phyloP scores from a whole-genome alignment of 2,329 filamentous ascomycete species.

The Magnaporthiopsis rhizophila region DNA sequence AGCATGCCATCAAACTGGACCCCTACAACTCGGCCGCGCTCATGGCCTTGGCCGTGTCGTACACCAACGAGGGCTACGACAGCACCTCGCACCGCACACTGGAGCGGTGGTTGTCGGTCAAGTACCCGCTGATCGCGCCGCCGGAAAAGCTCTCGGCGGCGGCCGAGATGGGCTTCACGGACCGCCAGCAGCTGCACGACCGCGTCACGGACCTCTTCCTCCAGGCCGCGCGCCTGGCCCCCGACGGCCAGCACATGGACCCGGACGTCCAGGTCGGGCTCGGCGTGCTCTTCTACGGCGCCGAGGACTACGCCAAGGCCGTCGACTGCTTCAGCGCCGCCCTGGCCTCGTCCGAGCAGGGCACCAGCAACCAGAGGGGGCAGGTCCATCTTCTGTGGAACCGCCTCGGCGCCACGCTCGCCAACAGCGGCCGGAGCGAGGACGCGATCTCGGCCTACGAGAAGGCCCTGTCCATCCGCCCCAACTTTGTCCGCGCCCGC shows the following conservation, averaged over 20 bases:
- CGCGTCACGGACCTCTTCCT: constrained; percentile 90
- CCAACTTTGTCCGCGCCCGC: constrained; percentile 92
- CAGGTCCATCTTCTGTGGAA: constrained; percentile 97
- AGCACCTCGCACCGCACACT: constrained; percentile 92
- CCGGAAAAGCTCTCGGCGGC: constrained; percentile 64
- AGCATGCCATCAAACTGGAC: constrained; percentile 83
- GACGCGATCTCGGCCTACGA: constrained; percentile 97
- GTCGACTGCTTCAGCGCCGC: constrained; percentile 97
- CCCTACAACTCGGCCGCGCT: constrained; percentile 79
- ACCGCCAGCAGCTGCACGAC: constrained; percentile 81
- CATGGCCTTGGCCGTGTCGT: constrained; percentile 93
- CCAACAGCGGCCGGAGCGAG: constrained; percentile 87
- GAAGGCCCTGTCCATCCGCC: constrained; percentile 78
- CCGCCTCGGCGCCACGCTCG: constrained; percentile 87
- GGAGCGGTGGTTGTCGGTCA: constrained; percentile 92
- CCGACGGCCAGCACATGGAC: constrained; percentile 91
- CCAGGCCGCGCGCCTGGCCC: constrained; percentile 81
- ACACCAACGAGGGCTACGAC: constrained; percentile 98
- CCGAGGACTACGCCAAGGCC: constrained; percentile 96
- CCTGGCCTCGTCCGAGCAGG: constrained; percentile 75
- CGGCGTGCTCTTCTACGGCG: constrained; percentile 94
- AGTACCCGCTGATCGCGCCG: constrained; percentile 78
- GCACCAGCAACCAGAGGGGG: constrained; percentile 72
- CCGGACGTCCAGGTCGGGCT: constrained; percentile 96
- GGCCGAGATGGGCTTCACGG: constrained; percentile 87